Conservation (phyloP, 225 moss, liverwort and hornwort genomes). For the Pleurozium schreberi region DNA sequence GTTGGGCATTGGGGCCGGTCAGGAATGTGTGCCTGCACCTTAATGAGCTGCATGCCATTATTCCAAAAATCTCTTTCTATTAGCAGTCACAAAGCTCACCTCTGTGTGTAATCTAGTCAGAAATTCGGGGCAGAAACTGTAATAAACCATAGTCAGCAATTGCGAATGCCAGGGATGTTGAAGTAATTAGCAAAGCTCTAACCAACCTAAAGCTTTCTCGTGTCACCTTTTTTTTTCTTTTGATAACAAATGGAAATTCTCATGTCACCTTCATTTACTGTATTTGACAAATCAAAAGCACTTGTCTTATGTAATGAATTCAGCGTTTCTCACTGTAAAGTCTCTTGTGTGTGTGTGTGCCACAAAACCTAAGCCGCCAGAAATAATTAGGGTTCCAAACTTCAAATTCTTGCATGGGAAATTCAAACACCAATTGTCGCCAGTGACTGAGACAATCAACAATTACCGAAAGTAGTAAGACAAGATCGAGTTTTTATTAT, state of each 20-base stretch:
- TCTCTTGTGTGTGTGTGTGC: no score
- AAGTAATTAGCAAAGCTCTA: not conserved
- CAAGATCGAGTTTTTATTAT: constrained; percentile 9
- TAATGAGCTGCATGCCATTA: no score
- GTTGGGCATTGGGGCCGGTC: no score
- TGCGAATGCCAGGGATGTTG: not conserved
- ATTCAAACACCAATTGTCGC: not conserved
- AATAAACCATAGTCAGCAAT: not conserved
- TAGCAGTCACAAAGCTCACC: not conserved
- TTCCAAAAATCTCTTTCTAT: not conserved
- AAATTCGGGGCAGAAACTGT: not conserved
- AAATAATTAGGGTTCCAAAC: not conserved
- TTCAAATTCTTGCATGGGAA: not conserved
- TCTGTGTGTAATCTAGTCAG: no score
- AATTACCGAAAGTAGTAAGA: not conserved
- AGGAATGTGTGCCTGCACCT: no score
- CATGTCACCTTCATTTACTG: no score
- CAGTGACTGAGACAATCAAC: not conserved
- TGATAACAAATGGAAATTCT: no score
- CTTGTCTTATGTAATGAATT: no score
- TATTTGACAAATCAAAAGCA: not conserved
- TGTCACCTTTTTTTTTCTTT: no score
- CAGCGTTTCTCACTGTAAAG: not conserved
- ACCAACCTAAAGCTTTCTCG: not conserved
- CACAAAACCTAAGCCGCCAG: no score